Base-by-base conservation (phyloP, 1,284 basidiomycete genomes). In the Apiotrichum montevideense region DNA sequence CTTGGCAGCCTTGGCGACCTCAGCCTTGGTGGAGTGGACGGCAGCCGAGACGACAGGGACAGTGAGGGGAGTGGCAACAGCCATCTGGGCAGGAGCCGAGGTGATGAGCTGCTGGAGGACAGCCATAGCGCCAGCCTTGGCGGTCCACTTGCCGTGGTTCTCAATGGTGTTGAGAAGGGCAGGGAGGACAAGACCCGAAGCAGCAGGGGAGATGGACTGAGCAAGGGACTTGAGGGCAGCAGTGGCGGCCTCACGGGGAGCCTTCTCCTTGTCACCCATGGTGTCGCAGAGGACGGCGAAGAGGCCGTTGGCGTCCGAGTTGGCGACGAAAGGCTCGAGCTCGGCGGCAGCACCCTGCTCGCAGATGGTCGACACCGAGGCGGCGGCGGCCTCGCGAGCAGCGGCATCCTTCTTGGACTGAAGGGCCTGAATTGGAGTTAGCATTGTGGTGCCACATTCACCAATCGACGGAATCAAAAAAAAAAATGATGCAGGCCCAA, bases 11-110 rank as follows among this genome's bases (percentile, higher is more conserved):
- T 63, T 98, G 87, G 98, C 97, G 78, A 99, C 96, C 68, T 98
- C 94, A 63, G 90, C 85, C 84, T 99, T 99, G 81, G 96, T 98
- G 81, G 98, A 96, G 94, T 94, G 98, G 74, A 98, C 98, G 63
- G 88, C 93, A 74, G 93, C 95, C 51, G 93, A 79, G 75, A 98
- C 90, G 73, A 96, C 82, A 63, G 96, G 96, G 66, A 98, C 88
- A 70, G 98, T 93, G 60, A 96, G 90, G 64, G 95, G 94, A 83
- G 94, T 97, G 74, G 90, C 86, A 72, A 85, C 86, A 64, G 89
- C 89, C 66, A 85, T 90, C 80, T 96, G 93, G 63, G 80, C 76
- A 55, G 94, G 90, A 52, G 90, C 88, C 69, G 86, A 86, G 66
- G 78, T 80, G 74, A 98, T 87, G 77, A 99, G 85, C 81, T 93